Base-by-base conservation (phyloP, 148 eudicot genomes). In the Nepenthes gracilis region DNA sequence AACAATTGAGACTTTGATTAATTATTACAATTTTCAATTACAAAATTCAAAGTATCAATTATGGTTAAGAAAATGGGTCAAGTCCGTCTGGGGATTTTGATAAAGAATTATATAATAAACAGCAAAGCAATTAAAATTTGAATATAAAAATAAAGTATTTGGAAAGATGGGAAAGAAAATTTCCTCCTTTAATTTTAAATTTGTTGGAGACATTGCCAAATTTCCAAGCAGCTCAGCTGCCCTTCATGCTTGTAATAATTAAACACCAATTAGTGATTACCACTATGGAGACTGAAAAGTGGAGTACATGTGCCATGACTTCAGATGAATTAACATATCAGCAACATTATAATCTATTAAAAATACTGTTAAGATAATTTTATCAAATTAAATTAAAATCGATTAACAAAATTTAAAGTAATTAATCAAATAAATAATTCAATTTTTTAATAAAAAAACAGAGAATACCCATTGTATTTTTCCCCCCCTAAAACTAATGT, bases 41-140 rank as follows among this genome's bases (percentile, higher is more conserved):
- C 63, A 70, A 78, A 81, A 86, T 65, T 68, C 77, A 79, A 83
- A 78, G 88, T 76, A 67, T 85, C 69, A 81, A 84, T 84, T 92
- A 76, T 79, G 85, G 90, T 88, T 91, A 83, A 88, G 78, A 78
- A 87, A 85, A 77, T 81, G 86, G 81, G 85, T 92, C 74, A 84
- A 81, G 88, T 92, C 96, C 96, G 95, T 83, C 88, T 88, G 70
- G 88, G 81, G 83, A 85, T 77, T 79, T 79, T 70, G 81, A 86
- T 81, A 83, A 81, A 85, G 80, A 61, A 70, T 70, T 71, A 62
- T 70, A 71, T 75, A 80, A 73, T 74, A 40, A 40, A 40, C 8
- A 68, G 75, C 62, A 71, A 81, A 67, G 64, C 60, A 50, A 71
- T 61, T 69, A 67, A 65, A 23, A 60, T 70, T 77, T 34, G 64